Percentiles rank a stretch among this genome's conserved stretches.
Evolutionary conservation across 2,329 filamentous ascomycete species (phyloP).

Genomic region (Rhinocladiella similis): DNA sequence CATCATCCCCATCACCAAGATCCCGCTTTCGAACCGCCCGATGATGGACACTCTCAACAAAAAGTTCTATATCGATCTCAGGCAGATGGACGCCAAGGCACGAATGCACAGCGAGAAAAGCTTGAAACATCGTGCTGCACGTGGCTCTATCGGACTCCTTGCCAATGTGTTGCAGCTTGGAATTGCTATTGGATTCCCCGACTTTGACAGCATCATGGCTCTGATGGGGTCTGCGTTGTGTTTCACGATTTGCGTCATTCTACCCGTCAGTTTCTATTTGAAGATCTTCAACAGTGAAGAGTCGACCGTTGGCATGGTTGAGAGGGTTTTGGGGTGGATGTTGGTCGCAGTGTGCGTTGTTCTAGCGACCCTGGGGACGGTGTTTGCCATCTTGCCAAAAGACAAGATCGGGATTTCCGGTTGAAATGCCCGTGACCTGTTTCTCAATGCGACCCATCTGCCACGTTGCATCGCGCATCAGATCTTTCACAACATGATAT

Average conservation of each 20-base stretch:
- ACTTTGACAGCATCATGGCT: conserved; percentile 87
- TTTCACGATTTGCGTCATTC: conserved; percentile 90
- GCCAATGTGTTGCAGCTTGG: conserved; percentile 71
- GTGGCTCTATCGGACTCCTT: conserved; percentile 62
- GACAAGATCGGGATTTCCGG: conserved; percentile 59
- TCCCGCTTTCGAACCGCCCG: conserved; percentile 81
- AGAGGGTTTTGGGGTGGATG: conserved; percentile 67
- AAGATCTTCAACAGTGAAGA: conserved; percentile 80
- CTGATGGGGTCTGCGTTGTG: conserved; percentile 87
- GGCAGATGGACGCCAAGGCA: conserved; percentile 37
- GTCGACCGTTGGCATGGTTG: conserved; percentile 62
- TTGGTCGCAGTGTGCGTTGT: conserved; percentile 69
- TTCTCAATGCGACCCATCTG: too few relatives aligned
- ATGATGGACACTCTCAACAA: conserved; percentile 85
- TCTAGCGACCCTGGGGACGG: conserved; percentile 74
- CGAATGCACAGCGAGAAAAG: conserved; percentile 39
- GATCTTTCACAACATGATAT: too few relatives aligned
- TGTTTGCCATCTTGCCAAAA: conserved; percentile 86
- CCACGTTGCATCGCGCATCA: too few relatives aligned
- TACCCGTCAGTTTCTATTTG: conserved; percentile 85
- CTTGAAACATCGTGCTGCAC: conserved; percentile 59
- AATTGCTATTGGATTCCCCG: conserved; percentile 72
- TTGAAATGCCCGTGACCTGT: neutral
- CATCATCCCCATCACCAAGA: conserved; percentile 92
- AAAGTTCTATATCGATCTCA: conserved; percentile 68